phyloP scores from a whole-genome alignment of 805 yeast species.

The Groenewaldozyma salmanticensis region DNA sequence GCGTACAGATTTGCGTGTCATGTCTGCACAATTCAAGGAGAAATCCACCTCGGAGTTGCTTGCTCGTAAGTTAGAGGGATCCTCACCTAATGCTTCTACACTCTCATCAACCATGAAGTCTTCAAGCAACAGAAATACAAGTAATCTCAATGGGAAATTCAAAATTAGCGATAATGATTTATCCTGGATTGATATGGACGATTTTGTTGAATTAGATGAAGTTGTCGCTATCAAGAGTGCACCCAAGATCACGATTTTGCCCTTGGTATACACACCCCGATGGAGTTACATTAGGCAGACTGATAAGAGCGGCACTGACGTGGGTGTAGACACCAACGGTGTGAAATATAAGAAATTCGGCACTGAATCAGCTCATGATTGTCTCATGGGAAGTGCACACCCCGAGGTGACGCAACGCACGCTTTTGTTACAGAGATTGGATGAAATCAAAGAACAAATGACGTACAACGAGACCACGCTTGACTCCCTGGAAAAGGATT shows the following conservation, averaged over 20 bases:
- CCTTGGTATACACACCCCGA: slow-evolving; percentile 58
- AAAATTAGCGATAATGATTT: slow-evolving; percentile 27
- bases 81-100: slow-evolving; percentile 6
- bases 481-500: slow-evolving; percentile 22
- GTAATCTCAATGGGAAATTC: slow-evolving; percentile 19
- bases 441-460: slow-evolving; percentile 24
- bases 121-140: slow-evolving; percentile 8
- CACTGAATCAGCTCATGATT: slow-evolving; percentile 49
- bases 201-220: slow-evolving; percentile 58
- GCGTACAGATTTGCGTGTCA: slow-evolving; percentile 57
- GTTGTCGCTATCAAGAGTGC: slow-evolving; percentile 15
- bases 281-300: slow-evolving; percentile 64
- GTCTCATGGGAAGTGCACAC: slow-evolving; percentile 33
- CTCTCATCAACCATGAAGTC: slow-evolving; percentile 6
- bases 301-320: slow-evolving; percentile 26
- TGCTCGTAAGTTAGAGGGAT: slow-evolving; percentile 19
- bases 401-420: slow-evolving; percentile 22
- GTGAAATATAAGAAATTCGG: slow-evolving; percentile 37
- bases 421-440: slow-evolving; percentile 21
- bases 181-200: slow-evolving; percentile 67
- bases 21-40: slow-evolving; percentile 57
- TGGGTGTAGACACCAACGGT: slow-evolving; percentile 14
- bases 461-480: slow-evolving; percentile 24
- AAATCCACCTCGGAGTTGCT: slow-evolving; percentile 36
- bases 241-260: slow-evolving; percentile 40